Base-by-base conservation (phyloP, 2,329 filamentous ascomycete genomes). In the Trichoderma cornu-damae region DNA sequence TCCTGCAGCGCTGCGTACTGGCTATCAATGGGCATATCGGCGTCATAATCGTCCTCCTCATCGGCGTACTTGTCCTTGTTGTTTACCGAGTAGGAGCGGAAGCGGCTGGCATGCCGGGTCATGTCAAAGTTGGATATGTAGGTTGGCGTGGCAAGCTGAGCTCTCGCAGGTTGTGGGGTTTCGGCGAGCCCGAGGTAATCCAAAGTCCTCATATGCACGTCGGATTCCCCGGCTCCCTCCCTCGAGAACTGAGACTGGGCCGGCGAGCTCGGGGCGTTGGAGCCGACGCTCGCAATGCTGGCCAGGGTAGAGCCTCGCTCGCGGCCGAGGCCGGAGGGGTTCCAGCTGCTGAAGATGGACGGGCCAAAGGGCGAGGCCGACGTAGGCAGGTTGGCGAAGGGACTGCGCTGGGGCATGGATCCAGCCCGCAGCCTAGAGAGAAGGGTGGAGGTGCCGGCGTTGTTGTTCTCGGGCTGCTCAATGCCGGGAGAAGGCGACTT, bases 51-150 rank as follows among this genome's bases (percentile, higher is more conserved):
- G 24, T 91, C 87, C 52, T 95, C 92, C 46, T 90, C 87, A 65
- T 95, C 90, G 2, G 89, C 92, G 66, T 97, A 97, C 71, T 94
- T 95, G 70, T 97, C 93, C 73, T 96, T 96, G 57, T 96, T 95
- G 72, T 99, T 99, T 63, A 99, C 94, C 1, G 94, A 99, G 72
- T 96, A 97, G 1, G 94, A 99, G 46, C 94, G 86, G 78, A 97
- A 96, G 52, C 94, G 85, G 70, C 89, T 97, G 43, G 87, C 81
- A 65, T 89, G 88, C 69, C 86, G 87, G 63, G 90, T 82, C 69
- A 89, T 87, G 61, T 86, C 85, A 60, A 93, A 77, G 67, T 88
- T 88, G 43, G 87, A 86, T 32, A 93, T 79, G 62, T 90, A 88
- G 2, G 88, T 88, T 2, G 88, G 86, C 7, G 89, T 86, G 40